Base-by-base conservation (phyloP, 2,329 filamentous ascomycete species). In the Biscogniauxia marginata region DNA sequence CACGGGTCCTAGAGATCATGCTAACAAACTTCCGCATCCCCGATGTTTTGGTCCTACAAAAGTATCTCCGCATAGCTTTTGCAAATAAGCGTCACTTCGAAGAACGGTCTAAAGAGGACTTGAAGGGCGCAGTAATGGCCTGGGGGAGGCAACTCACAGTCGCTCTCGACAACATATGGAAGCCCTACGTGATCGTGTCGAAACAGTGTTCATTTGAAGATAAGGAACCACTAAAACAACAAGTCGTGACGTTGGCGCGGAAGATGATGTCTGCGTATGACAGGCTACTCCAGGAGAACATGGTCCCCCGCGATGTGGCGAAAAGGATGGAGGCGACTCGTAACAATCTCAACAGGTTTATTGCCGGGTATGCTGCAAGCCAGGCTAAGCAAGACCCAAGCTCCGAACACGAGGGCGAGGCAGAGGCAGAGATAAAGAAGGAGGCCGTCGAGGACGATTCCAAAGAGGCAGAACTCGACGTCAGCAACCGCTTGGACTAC, bases 1-100 rank as follows among this genome's bases (percentile, higher is more conserved):
- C 78, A 50, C 72, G 77, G 50, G 77, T 96, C 22, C 74, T 96
- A 24, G 77, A 85, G 52, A 70, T 83, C 50, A 92, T 93, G 87
- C 65, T 71, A 47, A 63, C 67, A 23, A 70, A 67, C 5, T 64
- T 78, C 13, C 62, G 68, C 9, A 67, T 75, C 3, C 80, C 82
- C 1, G 84, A 89, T 61, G 62, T 81, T 4, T 68, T 73, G 43
- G 70, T 78, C 18, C 70, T 88, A 57, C 75, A 77, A 43, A 68
- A 78, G 6, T 90, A 86, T 69, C 75, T 90, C 23, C 77, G 80
- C 34, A 72, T 83, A 13, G 80, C 84, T 4, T 73, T 85, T 46
- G 75, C 74, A 49, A 79, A 70, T 66, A 75, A 77, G 67, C 74
- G 71, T 20, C 68, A 73, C 25, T 71, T 79, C 58, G 71, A 73